These are phyloP conservation scores for Hyaloscypha bicolor DNA, from an alignment of 495 filamentous ascomycete species.

Conservation along the genomic window DNA sequence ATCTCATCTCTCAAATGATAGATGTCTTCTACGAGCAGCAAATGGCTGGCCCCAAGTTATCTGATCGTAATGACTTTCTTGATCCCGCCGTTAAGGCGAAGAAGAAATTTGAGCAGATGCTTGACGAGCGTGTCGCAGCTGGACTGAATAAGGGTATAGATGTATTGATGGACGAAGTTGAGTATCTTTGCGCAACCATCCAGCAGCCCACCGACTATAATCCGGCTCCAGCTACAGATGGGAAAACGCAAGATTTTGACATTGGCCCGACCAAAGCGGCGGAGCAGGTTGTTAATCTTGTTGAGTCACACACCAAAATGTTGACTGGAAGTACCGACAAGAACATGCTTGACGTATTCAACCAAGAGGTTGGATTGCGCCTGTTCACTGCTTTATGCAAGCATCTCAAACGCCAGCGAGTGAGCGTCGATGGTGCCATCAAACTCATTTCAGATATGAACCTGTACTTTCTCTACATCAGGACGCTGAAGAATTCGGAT, in stretches of 20 bases:
- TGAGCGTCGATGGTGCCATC: constrained; percentile 86
- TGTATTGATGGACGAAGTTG: constrained; percentile 97
- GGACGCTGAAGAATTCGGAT: constrained; percentile 77
- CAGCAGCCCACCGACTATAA: constrained; percentile 91
- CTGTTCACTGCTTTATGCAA: constrained; percentile 91
- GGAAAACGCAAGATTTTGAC: constrained; percentile 56
- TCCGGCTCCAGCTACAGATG: constrained; percentile 47
- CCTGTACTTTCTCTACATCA: constrained; percentile 83
- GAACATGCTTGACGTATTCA: constrained; percentile 96
- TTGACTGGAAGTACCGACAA: constrained; percentile 93
- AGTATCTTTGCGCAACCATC: constrained; percentile 88
- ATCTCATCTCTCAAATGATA: constrained; percentile 98
- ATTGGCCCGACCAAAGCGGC: constrained; percentile 83
- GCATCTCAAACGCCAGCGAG: constrained; percentile 92
- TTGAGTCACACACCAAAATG: constrained; percentile 87
- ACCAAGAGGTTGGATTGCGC: constrained; percentile 93
- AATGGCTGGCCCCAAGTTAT: constrained; percentile 76
- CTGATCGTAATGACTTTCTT: constrained; percentile 91
- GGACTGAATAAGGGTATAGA: constrained; percentile 97
- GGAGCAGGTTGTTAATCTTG: constrained; percentile 75
- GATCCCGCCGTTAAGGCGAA: constrained; percentile 91
- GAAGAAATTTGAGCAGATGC: constrained; percentile 98
- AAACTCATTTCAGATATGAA: constrained; percentile 97
- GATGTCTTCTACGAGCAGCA: constrained; percentile 99
- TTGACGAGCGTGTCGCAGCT: constrained; percentile 95